Base-by-base conservation (phyloP, 176 grass and related monocot genomes). In the Hordeum marinum region DNA sequence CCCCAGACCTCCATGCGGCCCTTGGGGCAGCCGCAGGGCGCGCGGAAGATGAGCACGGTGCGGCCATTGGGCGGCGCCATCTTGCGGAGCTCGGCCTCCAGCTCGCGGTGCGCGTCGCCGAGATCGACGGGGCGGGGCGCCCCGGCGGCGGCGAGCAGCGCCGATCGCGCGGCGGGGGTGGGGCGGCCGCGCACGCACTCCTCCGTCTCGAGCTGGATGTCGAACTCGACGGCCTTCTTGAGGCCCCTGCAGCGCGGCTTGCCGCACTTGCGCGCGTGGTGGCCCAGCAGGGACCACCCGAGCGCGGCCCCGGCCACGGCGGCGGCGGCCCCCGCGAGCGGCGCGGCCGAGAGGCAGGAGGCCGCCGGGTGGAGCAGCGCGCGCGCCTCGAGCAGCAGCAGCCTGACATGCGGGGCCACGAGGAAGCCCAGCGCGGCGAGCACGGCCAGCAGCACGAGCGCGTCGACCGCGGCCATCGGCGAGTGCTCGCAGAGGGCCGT, bases 11-110 rank as follows among this genome's bases (percentile, higher is more conserved):
- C 93, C 93, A 98, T 95, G 61, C 93, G 90, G 8, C 96, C 88
- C 85, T 88, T 86, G 60, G 93, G 87, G 73, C 96, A 98, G 0
- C 96, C 96, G 40, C 96, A 98, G 10, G 93, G 93, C 3, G 86
- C 64, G 63, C 96, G 88, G 83, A 98, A 98, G 84, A 94, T 87
- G 62, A 98, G 90, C 39, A 98, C 96, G 55, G 96, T 95, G 70
- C 96, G 93, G n/a, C 96, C 96, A 78, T 98, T 95, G 63, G 92
- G 79, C 35, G 96, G 96, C 57, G 96, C 96, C 96, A 98, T 98
- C 91, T 98, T 98, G 48, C 92, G 90, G 11, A 98, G 89, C 83
- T 98, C 96, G 52, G 82, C 91, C 88, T 98, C 93, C 1, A 98
- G 91, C 85, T 98, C 96, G 11, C 88, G 78, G 76, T 98, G 90